Conservation (phyloP, 2,329 filamentous ascomycete genomes). For the Aspergillus sp. region DNA sequence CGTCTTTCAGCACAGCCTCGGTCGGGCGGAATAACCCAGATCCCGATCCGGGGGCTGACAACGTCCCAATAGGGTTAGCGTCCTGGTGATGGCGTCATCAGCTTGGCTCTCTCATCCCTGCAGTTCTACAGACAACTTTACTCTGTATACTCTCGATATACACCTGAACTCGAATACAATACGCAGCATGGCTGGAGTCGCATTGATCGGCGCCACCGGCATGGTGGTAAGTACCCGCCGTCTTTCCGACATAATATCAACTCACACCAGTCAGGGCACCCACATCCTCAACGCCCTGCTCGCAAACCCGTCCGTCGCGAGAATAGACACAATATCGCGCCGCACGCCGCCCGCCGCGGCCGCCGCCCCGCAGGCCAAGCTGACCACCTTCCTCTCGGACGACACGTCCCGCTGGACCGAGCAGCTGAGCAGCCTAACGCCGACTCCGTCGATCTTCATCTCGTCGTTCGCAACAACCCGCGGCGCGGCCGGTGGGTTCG, state of each 20-base stretch:
- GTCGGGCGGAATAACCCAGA: not conserved
- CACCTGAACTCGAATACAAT: not conserved
- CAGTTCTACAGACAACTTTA: not conserved
- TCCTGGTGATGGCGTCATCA: too few relatives aligned
- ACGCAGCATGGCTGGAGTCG: conserved; percentile 34
- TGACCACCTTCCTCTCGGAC: conserved; percentile 56
- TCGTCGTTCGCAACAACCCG: conserved; percentile 74
- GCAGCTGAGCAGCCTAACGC: conserved; percentile 47
- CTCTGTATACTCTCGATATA: not conserved
- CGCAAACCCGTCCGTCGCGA: conserved; percentile 26
- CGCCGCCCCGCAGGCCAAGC: conserved; percentile 48
- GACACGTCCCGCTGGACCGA: conserved; percentile 62
- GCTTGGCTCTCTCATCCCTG: too few relatives aligned
- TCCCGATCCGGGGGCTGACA: not conserved
- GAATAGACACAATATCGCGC: conserved; percentile 39
- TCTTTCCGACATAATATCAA: conserved; percentile 3
- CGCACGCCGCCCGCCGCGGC: conserved; percentile 30
- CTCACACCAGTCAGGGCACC: conserved; percentile 46
- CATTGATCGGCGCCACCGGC: conserved; percentile 39
- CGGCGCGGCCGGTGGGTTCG: conserved; percentile 62
- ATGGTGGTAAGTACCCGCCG: conserved; percentile 36
- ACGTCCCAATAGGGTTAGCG: not conserved
- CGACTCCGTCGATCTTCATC: conserved; percentile 57
- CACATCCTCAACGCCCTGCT: conserved; percentile 57
- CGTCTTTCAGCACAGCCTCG: too few relatives aligned